These are phyloP conservation scores for Allium cepa DNA, from an alignment of 106 monocot species.

Conservation along the genomic window DNA sequence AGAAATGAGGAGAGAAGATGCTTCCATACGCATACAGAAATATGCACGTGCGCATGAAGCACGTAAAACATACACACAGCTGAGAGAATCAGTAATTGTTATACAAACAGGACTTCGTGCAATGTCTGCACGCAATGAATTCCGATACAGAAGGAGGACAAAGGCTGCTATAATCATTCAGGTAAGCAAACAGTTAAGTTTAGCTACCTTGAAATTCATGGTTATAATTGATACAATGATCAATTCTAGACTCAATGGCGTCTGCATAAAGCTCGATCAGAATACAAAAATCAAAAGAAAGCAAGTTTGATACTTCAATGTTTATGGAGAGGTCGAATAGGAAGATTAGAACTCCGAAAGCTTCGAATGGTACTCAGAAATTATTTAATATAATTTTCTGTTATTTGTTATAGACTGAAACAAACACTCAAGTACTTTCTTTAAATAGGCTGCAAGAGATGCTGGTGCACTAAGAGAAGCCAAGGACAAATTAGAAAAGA, in stretches of 20 bases:
- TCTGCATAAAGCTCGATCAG: slow-evolving; percentile 44
- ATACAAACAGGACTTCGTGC: slow-evolving; percentile 84
- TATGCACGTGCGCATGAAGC: slow-evolving; percentile 43
- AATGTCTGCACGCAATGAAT: slow-evolving; percentile 83
- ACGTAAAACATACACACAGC: slow-evolving; percentile 33
- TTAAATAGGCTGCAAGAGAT: slow-evolving; percentile 81
- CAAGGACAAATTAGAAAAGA: slow-evolving; percentile 94
- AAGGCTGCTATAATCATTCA: slow-evolving; percentile 83
- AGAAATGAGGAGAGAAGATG: slow-evolving; percentile 71
- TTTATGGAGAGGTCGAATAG: slow-evolving; percentile 90
- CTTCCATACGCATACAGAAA: slow-evolving; percentile 89
- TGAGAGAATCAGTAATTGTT: slow-evolving; percentile 41
- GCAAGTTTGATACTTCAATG: slow-evolving; percentile 71
- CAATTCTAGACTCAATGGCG: slow-evolving; percentile 75
- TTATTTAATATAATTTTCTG: not conserved
- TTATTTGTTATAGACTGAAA: not conserved
- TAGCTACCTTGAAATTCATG: too few species aligned
- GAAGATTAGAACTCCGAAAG: slow-evolving; percentile 80
- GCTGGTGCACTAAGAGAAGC: slow-evolving; percentile 95
- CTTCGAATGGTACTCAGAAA: slow-evolving; percentile 57
- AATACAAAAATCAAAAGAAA: slow-evolving; percentile 61
- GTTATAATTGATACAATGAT: not conserved
- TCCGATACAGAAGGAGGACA: slow-evolving; percentile 51
- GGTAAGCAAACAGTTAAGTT: slow-evolving; percentile 16
- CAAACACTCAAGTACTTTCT: slow-evolving; percentile 5